Evolutionary conservation across 495 filamentous ascomycete genomes (phyloP).

Genomic region (Penicillium atrosanguineum): DNA sequence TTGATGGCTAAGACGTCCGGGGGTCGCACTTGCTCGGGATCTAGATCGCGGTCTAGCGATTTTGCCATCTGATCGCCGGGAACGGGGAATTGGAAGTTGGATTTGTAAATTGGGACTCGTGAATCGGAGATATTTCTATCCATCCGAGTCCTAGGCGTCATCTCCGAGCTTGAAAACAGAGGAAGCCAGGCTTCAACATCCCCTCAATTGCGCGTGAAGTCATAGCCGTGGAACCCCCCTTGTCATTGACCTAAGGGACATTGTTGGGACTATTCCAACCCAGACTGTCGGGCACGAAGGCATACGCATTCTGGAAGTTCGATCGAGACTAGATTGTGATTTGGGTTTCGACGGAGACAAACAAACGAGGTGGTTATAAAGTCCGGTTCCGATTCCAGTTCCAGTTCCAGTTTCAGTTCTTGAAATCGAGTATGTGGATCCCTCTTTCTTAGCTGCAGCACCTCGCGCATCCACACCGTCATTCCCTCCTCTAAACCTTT

Average conservation of each 20-base stretch:
- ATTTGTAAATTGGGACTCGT: no score
- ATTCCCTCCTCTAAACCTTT: conserved; percentile 22
- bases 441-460: conserved; percentile 7
- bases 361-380: background rate
- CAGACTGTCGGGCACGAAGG: conserved; percentile 14
- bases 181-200: background rate
- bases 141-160: background rate
- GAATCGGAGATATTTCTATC: background rate
- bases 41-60: conserved; percentile 10
- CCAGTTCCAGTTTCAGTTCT: background rate
- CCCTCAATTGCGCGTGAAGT: background rate
- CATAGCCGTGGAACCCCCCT: background rate
- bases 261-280: conserved; percentile 8
- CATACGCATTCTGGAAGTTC: background rate
- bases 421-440: background rate
- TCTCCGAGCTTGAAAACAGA: background rate
- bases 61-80: background rate
- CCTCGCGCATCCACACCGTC: conserved; percentile 32
- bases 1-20: background rate
- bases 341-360: conserved; percentile 6
- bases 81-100: background rate
- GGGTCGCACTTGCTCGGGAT: conserved; percentile 9
- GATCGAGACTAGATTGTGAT: background rate
- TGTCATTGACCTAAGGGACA: background rate
- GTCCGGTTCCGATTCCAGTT: no score